Evolutionary conservation across 2,329 filamentous ascomycete genomes (phyloP), one percentile per base, ranked within the genome.

Genomic region (Pleoardoris graminearum): DNA sequence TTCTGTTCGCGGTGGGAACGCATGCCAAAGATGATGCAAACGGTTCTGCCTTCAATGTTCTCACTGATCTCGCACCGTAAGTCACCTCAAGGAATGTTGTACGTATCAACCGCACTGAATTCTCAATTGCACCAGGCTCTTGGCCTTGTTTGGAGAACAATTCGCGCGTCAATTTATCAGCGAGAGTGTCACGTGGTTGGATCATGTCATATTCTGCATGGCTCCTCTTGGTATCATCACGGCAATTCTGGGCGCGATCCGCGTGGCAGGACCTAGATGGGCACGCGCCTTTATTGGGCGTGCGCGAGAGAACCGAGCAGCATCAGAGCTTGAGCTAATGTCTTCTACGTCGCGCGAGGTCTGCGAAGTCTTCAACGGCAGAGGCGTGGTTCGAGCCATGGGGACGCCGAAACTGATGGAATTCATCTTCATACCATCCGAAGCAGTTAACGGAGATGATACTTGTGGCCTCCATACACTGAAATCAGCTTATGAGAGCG

Each of bases 311-410:
- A 56, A 32, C 37, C 53, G 45, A 11, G 44, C 54, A 1, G 21
- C 23, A 12, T 66, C 64, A 3, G 68, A 71, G 30, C 44, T 63
- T 10, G 62, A 70, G 29, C 51, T 65, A 4, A 68, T 69, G 61
- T 68, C 66, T 0, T 68, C 67, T 0, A 69, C 64, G 0, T 68
- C 57, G 41, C 54, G 48, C 22, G 63, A 70, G 23, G 66, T 71
- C 1, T 67, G 65, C 36, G 65, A 69, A 45, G 10, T 65, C 12
- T 66, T 51, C 27, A 68, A 63, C 19, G 63, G 62, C 3, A 50
- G 57, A 39, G 45, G 25, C 6, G 46, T 67, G 12, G 57, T 65
- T 7, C 50, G 63, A 30, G 21, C 10, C 12, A 29, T 29, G 27
- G 27, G 27, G 12, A 29, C 7, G 12, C 27, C 12, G 27, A 29